Conservation (phyloP, 345 rosid genomes). For the Ceriops tagal region DNA sequence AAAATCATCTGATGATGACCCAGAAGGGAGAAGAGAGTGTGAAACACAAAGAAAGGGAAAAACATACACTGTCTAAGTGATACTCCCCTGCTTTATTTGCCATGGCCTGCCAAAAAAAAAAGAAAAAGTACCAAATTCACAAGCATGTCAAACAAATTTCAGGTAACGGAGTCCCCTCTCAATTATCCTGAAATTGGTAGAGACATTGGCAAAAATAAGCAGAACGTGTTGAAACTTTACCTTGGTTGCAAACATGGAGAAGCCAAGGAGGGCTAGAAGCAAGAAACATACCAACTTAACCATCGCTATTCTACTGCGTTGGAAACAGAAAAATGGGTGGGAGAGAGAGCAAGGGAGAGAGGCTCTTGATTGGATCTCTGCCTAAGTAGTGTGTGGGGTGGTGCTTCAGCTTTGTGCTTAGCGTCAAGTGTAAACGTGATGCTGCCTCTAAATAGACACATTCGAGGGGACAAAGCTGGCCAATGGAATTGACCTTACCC, state of each 20-base stretch:
- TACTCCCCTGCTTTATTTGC: constrained; percentile 34
- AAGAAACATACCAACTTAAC: constrained; percentile 47
- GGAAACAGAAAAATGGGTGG: neutral
- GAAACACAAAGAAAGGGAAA: neutral
- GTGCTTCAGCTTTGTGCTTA: neutral
- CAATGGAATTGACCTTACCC: neutral
- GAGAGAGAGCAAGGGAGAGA: constrained; percentile 20
- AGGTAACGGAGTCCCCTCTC: no score
- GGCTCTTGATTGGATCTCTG: neutral
- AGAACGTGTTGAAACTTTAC: constrained; percentile 22
- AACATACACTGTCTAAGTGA: constrained; percentile 40
- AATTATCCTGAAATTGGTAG: neutral
- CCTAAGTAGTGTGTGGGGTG: neutral
- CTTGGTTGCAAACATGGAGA: constrained; percentile 55
- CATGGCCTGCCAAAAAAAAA: constrained; percentile 23
- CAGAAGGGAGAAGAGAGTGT: neutral
- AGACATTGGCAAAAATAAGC: neutral
- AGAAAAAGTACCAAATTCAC: neutral
- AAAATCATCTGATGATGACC: neutral
- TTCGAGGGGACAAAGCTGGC: neutral
- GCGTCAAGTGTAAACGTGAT: neutral
- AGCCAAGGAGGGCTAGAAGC: constrained; percentile 55
- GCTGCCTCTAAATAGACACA: neutral
- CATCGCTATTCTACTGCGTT: constrained; percentile 24
- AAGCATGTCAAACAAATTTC: no score